Conservation (phyloP, 768 basidiomycete genomes). For the Trametes sanguinea region DNA sequence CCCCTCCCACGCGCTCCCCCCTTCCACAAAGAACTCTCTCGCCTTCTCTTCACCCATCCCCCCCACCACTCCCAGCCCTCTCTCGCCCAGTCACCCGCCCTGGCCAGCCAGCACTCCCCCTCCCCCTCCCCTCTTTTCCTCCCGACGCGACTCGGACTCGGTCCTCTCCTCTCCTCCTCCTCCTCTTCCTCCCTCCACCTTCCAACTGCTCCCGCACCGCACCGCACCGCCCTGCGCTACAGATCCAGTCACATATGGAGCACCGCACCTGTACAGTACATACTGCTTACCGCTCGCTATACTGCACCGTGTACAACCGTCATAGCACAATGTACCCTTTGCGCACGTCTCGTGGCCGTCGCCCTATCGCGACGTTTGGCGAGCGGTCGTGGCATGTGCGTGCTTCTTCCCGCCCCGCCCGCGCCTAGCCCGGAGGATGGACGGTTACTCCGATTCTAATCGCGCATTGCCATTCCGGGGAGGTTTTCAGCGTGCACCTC, state of each 20-base stretch:
- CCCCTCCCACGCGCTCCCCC: background rate
- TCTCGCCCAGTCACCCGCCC: background rate
- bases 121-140: background rate
- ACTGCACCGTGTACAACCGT: too few species aligned
- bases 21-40: constrained; percentile 10
- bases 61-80: background rate
- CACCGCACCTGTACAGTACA: too few species aligned
- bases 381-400: background rate
- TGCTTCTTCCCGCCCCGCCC: background rate
- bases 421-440: constrained; percentile 7
- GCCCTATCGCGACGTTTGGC: too few species aligned
- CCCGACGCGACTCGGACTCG: background rate
- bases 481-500: constrained; percentile 4
- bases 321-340: too few species aligned
- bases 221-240: background rate
- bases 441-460: constrained; percentile 10
- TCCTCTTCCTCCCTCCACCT: background rate
- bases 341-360: too few species aligned
- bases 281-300: too few species aligned
- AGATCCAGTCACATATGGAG: too few species aligned
- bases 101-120: background rate
- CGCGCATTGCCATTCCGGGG: constrained; percentile 15
- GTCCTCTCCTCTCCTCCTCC: background rate
- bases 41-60: background rate
- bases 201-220: background rate